Evolutionary conservation across 208 protist genomes (phyloP).

Genomic region (Pavlovales sp.): DNA sequence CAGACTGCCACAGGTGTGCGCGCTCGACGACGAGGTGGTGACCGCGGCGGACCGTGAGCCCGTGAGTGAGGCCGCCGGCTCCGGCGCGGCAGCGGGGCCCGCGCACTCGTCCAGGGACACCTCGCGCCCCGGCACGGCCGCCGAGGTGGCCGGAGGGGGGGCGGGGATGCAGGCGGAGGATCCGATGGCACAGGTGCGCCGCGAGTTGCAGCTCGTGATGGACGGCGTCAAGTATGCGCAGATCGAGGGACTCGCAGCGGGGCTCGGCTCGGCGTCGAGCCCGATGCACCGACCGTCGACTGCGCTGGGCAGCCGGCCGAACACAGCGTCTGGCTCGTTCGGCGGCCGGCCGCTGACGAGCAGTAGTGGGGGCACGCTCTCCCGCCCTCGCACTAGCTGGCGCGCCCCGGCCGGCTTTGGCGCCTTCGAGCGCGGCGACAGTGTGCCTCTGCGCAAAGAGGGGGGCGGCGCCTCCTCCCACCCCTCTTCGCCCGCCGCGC

Average conservation of each 20-base stretch:
- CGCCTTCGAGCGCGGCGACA: too few species aligned
- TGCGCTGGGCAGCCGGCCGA: background rate
- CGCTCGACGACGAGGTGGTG: background rate
- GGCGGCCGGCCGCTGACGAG: background rate
- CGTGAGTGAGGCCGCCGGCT: too few species aligned
- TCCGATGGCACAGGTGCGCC: background rate
- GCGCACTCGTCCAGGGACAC: too few species aligned
- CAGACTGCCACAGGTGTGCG: background rate
- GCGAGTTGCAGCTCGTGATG: background rate
- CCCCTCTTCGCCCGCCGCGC: too few species aligned
- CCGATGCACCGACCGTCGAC: background rate
- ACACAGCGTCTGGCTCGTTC: background rate
- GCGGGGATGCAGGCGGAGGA: too few species aligned
- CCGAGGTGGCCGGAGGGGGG: too few species aligned
- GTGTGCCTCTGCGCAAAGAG: too few species aligned
- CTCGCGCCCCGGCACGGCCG: too few species aligned
- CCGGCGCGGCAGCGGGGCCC: too few species aligned
- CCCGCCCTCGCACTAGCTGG: background rate
- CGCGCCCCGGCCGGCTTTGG: too few species aligned
- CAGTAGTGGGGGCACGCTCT: background rate
- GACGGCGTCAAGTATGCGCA: background rate
- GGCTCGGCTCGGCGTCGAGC: too few species aligned
- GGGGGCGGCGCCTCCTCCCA: too few species aligned
- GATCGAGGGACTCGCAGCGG: background rate
- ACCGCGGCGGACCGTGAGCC: background rate